Evolutionary conservation across 768 basidiomycete genomes (phyloP), one percentile per base, ranked within the genome.

Genomic region (Coprinellus aureogranulatus): DNA sequence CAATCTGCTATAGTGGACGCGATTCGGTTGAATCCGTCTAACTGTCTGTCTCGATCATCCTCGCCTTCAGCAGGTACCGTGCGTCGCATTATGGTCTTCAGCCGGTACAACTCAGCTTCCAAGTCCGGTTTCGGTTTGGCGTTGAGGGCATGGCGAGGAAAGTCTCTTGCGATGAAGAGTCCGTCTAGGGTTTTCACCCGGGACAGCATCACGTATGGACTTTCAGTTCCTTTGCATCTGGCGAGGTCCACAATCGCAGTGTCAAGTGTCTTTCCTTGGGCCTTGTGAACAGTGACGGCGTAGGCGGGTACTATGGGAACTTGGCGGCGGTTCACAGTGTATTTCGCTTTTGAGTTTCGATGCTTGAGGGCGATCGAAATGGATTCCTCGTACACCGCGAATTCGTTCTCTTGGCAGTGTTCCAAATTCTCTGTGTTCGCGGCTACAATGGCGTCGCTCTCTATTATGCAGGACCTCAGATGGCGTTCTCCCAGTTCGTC

Each of bases 181-280:
- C 64, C 65, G 0, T 64, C 47, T 0, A 72, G 23, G 0, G 52
- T 57, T 1, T 27, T 59, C 0, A 57, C 70, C 0, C 63, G 48
- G 9, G 74, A 78, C 0, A 68, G 44, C 70, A 75, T 75, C 2
- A 73, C 68, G 59, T 75, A 75, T 3, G 69, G 63, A 0, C 62
- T 37, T 59, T 73, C 67, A 0, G 61, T 58, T 0, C 61, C 64
- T 2, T 22, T 45, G 40, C 64, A 70, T 18, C 54, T 54, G 16
- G 59, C n/a, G 0, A 72, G 37, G 55, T 73, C 68, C 0, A 73
- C 59, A 22, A 72, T 64, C 1, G 64, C 68, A 2, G 49, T 37
- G 0, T 46, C n/a, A 49, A 70, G 52, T 1, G 70, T 69, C 51
- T 66, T 65, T 0, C 73, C 72, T 61, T 75, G 73, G 0, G 67